These are phyloP conservation scores for Stachybotrys chartarum DNA, from an alignment of 2,329 filamentous ascomycete genomes.

Conservation along the genomic window DNA sequence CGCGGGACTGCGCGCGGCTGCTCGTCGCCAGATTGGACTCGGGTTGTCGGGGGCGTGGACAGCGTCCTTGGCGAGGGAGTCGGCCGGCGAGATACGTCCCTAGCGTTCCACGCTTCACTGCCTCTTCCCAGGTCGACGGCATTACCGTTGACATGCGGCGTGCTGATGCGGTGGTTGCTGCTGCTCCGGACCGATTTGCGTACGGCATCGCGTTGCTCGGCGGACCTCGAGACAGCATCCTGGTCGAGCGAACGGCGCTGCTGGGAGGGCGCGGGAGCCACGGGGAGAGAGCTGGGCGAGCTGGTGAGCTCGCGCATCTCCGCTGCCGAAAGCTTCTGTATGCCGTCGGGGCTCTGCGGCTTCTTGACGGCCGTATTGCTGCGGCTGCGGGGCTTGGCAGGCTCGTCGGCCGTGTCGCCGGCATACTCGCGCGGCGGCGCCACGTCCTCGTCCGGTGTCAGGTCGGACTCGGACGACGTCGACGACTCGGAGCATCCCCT, in stretches of 20 bases:
- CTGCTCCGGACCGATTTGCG: constrained; percentile 18
- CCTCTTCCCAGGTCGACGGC: constrained; percentile 14
- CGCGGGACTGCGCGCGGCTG: constrained; percentile 27
- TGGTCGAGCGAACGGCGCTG: constrained; percentile 29
- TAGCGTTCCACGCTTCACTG: constrained; percentile 2
- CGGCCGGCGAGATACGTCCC: constrained; percentile 21
- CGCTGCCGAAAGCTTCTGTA: constrained; percentile 48
- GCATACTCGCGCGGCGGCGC: background rate
- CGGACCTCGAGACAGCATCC: constrained; percentile 22
- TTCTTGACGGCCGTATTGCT: constrained; percentile 21
- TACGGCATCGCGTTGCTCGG: constrained; percentile 21
- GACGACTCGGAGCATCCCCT: constrained; percentile 16
- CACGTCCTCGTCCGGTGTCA: constrained; percentile 14
- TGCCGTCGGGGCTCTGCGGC: constrained; percentile 26
- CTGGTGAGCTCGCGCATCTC: constrained; percentile 53
- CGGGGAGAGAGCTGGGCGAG: constrained; percentile 50
- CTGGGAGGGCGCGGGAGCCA: constrained; percentile 33
- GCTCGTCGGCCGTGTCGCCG: constrained; percentile 4
- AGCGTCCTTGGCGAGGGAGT: constrained; percentile 33
- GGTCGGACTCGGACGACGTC: constrained; percentile 21
- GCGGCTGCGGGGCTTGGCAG: constrained; percentile 14
- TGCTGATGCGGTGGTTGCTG: constrained; percentile 11
- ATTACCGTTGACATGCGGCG: constrained; percentile 15
- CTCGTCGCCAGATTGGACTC: constrained; percentile 22
- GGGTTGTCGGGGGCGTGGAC: constrained; percentile 45